phyloP scores from a whole-genome alignment of 495 filamentous ascomycete genomes.

The Aspergillus coremiiformis region DNA sequence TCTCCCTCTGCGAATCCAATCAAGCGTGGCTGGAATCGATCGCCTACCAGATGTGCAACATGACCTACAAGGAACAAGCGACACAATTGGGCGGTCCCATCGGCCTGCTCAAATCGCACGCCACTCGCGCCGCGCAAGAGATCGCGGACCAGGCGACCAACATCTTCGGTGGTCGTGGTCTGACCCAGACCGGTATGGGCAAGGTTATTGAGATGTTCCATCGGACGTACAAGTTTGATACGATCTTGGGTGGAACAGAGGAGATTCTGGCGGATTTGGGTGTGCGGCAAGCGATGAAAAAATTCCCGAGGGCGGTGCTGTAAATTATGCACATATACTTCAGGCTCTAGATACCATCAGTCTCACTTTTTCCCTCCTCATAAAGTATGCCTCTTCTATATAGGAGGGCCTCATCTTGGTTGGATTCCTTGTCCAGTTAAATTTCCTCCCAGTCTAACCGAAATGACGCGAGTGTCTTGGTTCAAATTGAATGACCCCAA shows the following conservation, averaged over 20 bases:
- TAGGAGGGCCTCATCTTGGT: background rate
- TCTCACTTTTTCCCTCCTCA: background rate
- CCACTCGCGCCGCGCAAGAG: conserved; percentile 69
- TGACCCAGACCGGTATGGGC: conserved; percentile 82
- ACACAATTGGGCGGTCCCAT: conserved; percentile 72
- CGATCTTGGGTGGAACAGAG: conserved; percentile 78
- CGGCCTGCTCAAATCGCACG: conserved; percentile 72
- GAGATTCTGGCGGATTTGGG: conserved; percentile 78
- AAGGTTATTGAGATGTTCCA: conserved; percentile 73
- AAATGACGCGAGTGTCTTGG: conserved; percentile 50
- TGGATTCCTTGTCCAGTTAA: no score
- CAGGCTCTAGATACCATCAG: background rate
- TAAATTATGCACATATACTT: conserved; percentile 35
- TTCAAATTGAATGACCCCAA: no score
- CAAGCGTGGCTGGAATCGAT: conserved; percentile 83
- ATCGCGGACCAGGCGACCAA: conserved; percentile 77
- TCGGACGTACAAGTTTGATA: conserved; percentile 82
- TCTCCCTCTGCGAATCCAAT: conserved; percentile 69
- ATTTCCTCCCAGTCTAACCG: conserved; percentile 69
- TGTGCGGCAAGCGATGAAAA: conserved; percentile 73
- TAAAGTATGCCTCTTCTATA: background rate
- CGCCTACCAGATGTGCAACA: conserved; percentile 81
- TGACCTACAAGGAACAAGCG: conserved; percentile 74
- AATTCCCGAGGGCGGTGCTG: conserved; percentile 77
- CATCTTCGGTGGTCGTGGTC: conserved; percentile 75